Evolutionary conservation across 768 basidiomycete species (phyloP), one percentile per base, ranked within the genome.

Genomic region (Pleurotus tuoliensis): DNA sequence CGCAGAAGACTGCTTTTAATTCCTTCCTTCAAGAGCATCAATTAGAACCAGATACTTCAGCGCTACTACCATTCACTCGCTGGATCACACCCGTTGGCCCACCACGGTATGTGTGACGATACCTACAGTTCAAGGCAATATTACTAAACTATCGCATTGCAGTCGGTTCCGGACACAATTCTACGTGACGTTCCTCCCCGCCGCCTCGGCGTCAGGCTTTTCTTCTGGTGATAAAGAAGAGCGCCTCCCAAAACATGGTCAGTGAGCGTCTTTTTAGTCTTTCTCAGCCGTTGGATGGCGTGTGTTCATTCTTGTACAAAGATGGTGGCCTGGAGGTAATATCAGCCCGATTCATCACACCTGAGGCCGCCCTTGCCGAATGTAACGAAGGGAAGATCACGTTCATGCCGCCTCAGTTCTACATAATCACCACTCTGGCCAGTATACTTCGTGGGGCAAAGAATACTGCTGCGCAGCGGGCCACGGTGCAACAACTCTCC

Each of bases 131-230:
- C 30, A 43, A 7, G 39, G 22, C 34, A 61, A 43, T 45, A 59
- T 24, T 40, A 4, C 15, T n/a, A 45, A 41, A 25, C 61, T 16
- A 18, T 15, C 38, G 15, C 34, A 39, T n/a, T 30, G 3, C 61
- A 88, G 88, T 54, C 85, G 88, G 5, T 90, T 89, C 68, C 81
- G 82, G 61, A 82, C 88, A 3, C 82, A 82, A 54, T 90, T 90
- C 69, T 90, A 76, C 69, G 76, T 89, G 47, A 71, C 77, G 2
- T 90, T 89, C 66, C 77, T 90, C 18, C 71, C 78, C 13, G 62
- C 68, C 6, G 62, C 73, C 13, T 67, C 73, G 6, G 68, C 78
- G 0, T 64, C 78, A 2, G 79, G 76, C 18, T 82, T 84, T 62
- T 77, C 81, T 1, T 76, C 77, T 8, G 82, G 82, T n/a, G 66